These are phyloP conservation scores for Shiraia bambusicola DNA, from an alignment of 2,329 filamentous ascomycete genomes.

Conservation along the genomic window DNA sequence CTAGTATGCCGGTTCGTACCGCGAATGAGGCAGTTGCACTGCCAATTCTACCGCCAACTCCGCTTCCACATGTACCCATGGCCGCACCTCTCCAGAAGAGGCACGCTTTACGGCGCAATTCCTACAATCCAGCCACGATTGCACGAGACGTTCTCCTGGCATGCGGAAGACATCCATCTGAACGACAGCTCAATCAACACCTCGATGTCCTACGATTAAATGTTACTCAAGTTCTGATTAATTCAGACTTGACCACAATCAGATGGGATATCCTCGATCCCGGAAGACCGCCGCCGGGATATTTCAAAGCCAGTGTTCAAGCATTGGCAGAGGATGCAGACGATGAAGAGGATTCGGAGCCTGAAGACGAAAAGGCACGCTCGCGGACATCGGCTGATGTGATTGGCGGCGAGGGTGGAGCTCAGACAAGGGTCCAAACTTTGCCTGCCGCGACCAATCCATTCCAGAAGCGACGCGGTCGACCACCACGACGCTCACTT, in stretches of 20 bases:
- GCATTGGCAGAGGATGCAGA: slow-evolving; percentile 36
- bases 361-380: slow-evolving; percentile 15
- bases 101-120: slow-evolving; percentile 51
- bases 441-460: slow-evolving; percentile 34
- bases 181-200: slow-evolving; percentile 61
- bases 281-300: slow-evolving; percentile 47
- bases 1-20: slow-evolving; percentile 12
- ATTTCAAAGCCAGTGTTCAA: slow-evolving; percentile 30
- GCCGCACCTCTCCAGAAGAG: slow-evolving; percentile 52
- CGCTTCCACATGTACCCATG: slow-evolving; percentile 28
- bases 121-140: slow-evolving; percentile 63
- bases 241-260: slow-evolving; percentile 59
- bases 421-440: slow-evolving; percentile 28
- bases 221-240: slow-evolving; percentile 47
- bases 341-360: slow-evolving; percentile 40
- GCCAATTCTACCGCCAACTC: slow-evolving; percentile 6
- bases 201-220: slow-evolving; percentile 51
- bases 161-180: slow-evolving; percentile 61
- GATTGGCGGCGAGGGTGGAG: slow-evolving; percentile 24
- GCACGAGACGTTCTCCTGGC: slow-evolving; percentile 65
- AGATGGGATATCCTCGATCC: slow-evolving; percentile 65
- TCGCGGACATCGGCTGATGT: slow-evolving; percentile 18
- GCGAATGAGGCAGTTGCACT: slow-evolving; percentile 11
- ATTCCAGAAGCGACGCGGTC: slow-evolving; percentile 38
- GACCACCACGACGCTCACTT: slow-evolving; percentile 38